Percentiles rank a stretch among this genome's conserved stretches.
phyloP scores from a whole-genome alignment of 371 early-diverging fungal species.

The Gilbertella persicaria region DNA sequence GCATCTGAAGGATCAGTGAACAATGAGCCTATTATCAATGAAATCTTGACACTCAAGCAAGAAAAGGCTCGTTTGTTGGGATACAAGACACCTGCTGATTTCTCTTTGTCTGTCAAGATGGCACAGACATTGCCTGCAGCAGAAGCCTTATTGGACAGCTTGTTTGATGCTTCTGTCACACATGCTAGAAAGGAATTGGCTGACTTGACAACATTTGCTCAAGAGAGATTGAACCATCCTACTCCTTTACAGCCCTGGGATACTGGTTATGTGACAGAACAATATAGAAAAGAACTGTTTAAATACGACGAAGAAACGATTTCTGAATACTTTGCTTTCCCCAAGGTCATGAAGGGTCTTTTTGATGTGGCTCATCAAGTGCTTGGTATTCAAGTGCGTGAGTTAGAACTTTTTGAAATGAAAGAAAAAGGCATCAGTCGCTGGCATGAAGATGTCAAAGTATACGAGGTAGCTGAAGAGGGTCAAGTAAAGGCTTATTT shows the following conservation, averaged over 20 bases:
- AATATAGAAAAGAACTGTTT: slow-evolving; percentile 59
- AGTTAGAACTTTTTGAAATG: slow-evolving; percentile 42
- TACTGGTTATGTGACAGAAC: slow-evolving; percentile 55
- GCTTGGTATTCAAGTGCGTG: slow-evolving; percentile 60
- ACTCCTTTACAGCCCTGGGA: slow-evolving; percentile 65
- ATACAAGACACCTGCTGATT: slow-evolving; percentile 55
- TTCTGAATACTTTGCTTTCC: slow-evolving; percentile 64
- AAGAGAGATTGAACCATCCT: slow-evolving; percentile 31
- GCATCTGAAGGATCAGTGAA: slow-evolving; percentile 56
- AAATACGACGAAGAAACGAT: slow-evolving; percentile 67
- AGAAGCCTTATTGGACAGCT: slow-evolving; percentile 44
- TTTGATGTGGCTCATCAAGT: slow-evolving; percentile 61
- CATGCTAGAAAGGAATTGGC: slow-evolving; percentile 53
- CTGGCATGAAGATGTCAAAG: slow-evolving; percentile 70
- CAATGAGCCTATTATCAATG: slow-evolving; percentile 65
- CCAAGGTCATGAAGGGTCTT: slow-evolving; percentile 59
- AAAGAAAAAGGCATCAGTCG: slow-evolving; percentile 39
- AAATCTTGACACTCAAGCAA: slow-evolving; percentile 51
- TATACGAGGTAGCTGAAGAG: slow-evolving; percentile 61
- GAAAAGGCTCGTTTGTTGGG: slow-evolving; percentile 61
- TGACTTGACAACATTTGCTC: slow-evolving; percentile 53
- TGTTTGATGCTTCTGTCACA: slow-evolving; percentile 52
- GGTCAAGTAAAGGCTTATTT: slow-evolving; percentile 61
- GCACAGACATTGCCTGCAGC: slow-evolving; percentile 55
- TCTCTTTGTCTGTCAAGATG: slow-evolving; percentile 69